Evolutionary conservation across 2,329 filamentous ascomycete species (phyloP).

Genomic region (Cadophora gregata): DNA sequence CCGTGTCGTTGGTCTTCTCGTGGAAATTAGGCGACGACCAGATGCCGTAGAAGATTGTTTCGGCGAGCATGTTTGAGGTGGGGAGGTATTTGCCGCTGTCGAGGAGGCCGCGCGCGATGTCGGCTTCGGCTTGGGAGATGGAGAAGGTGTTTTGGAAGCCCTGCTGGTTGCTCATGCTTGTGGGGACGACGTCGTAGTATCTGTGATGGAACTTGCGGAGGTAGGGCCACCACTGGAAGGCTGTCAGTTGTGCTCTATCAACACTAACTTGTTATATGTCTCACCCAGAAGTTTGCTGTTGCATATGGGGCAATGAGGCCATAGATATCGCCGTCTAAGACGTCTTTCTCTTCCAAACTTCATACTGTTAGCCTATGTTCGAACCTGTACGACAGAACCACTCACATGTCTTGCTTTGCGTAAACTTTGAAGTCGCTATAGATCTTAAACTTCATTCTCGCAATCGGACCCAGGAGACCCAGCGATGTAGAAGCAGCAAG

Average conservation of each 20-base stretch:
- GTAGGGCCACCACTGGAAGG: conserved; percentile 31
- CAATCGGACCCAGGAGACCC: conserved; percentile 31
- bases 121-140: conserved; percentile 30
- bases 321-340: conserved; percentile 31
- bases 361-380: background rate
- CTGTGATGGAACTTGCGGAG: conserved; percentile 31
- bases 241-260: background rate
- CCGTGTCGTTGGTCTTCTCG: conserved; percentile 27
- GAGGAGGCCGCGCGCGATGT: conserved; percentile 24
- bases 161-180: conserved; percentile 22
- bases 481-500: conserved; percentile 32
- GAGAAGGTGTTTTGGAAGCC: conserved; percentile 34
- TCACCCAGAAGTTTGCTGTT: conserved; percentile 30
- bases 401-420: conserved; percentile 27
- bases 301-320: conserved; percentile 32
- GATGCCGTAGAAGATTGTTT: conserved; percentile 30
- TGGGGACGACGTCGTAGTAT: conserved; percentile 33
- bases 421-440: conserved; percentile 30
- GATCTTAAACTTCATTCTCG: conserved; percentile 31
- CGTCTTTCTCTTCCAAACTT: conserved; percentile 29
- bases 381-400: background rate
- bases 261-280: background rate
- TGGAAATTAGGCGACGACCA: conserved; percentile 33
- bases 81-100: conserved; percentile 30
- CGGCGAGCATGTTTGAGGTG: conserved; percentile 31